These are phyloP conservation scores for Corylus americana DNA, from an alignment of 306 rosid species.

Conservation along the genomic window DNA sequence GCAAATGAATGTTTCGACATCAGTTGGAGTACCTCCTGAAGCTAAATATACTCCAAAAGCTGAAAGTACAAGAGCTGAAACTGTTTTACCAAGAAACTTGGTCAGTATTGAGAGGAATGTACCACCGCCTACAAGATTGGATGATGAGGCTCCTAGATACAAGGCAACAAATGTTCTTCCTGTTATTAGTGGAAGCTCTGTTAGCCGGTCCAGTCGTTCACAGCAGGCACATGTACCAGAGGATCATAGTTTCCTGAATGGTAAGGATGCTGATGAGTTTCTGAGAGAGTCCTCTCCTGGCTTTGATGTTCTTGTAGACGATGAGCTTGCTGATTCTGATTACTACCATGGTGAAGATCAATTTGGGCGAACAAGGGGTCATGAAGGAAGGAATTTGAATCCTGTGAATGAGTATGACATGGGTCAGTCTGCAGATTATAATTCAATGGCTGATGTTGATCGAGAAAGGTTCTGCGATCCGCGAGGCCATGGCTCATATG, in stretches of 20 bases:
- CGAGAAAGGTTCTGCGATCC: conserved; percentile 54
- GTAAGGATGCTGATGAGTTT: conserved; percentile 84
- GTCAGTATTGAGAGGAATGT: conserved; percentile 50
- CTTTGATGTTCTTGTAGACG: conserved; percentile 97
- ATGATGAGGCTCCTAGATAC: conserved; percentile 49
- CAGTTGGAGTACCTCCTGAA: conserved; percentile 40
- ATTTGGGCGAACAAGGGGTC: conserved; percentile 66
- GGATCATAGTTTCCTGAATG: conserved; percentile 71
- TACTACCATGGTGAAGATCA: conserved; percentile 77
- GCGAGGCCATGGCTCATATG: conserved; percentile 64
- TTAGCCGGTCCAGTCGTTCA: conserved; percentile 42
- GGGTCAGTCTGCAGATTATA: conserved; percentile 62
- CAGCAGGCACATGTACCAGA: conserved; percentile 55
- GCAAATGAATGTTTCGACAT: conserved; percentile 37
- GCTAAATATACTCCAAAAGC: conserved; percentile 46
- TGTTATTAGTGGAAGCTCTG: conserved; percentile 46
- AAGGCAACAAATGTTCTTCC: conserved; percentile 42
- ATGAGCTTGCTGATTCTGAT: conserved; percentile 78
- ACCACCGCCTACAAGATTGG: conserved; percentile 37
- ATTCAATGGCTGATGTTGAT: conserved; percentile 64
- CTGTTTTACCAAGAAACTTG: conserved; percentile 43
- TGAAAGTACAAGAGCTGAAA: conserved; percentile 45
- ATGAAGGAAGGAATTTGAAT: conserved; percentile 65
- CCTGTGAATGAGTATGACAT: conserved; percentile 70
- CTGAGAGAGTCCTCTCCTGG: conserved; percentile 97